Evolutionary conservation across 106 monocot genomes (phyloP).

Genomic region (Iris macrosiphon): DNA sequence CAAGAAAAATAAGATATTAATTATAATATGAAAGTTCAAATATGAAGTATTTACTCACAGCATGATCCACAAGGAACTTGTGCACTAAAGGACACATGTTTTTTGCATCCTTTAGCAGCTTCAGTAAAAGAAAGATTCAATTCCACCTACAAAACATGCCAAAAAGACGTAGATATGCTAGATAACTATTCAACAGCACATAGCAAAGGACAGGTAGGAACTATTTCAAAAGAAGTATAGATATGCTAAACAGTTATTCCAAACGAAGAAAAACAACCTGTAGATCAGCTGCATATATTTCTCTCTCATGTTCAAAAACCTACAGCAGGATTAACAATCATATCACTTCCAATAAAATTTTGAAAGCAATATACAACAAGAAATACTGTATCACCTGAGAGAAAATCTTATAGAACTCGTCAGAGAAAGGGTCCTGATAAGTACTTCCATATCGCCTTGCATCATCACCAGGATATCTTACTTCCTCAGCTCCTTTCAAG

Average conservation of each 20-base stretch:
- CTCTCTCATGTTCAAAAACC: constrained; percentile 84
- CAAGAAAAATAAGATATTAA: too few species aligned
- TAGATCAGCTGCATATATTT: constrained; percentile 61
- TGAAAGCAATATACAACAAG: constrained; percentile 1
- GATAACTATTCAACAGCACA: too few species aligned
- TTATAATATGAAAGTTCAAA: not conserved
- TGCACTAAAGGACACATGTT: constrained; percentile 43
- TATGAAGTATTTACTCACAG: constrained; percentile 34
- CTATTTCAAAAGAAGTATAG: too few species aligned
- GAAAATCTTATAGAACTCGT: constrained; percentile 80
- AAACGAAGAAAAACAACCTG: too few species aligned
- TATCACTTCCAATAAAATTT: not conserved
- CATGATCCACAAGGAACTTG: constrained; percentile 47
- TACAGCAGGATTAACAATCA: constrained; percentile 18
- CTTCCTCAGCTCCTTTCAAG: constrained; percentile 31
- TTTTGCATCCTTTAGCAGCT: constrained; percentile 61
- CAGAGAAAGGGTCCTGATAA: constrained; percentile 66
- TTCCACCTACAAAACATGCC: constrained; percentile 35
- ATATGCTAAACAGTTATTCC: too few species aligned
- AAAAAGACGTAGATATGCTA: constrained; percentile 1
- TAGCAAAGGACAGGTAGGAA: too few species aligned
- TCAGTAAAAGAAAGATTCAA: constrained; percentile 52
- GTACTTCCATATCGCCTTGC: constrained; percentile 14
- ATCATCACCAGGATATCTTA: constrained; percentile 31
- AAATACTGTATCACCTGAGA: constrained; percentile 59